phyloP scores from a whole-genome alignment of 495 filamentous ascomycete genomes.

The Tuber brumale region DNA sequence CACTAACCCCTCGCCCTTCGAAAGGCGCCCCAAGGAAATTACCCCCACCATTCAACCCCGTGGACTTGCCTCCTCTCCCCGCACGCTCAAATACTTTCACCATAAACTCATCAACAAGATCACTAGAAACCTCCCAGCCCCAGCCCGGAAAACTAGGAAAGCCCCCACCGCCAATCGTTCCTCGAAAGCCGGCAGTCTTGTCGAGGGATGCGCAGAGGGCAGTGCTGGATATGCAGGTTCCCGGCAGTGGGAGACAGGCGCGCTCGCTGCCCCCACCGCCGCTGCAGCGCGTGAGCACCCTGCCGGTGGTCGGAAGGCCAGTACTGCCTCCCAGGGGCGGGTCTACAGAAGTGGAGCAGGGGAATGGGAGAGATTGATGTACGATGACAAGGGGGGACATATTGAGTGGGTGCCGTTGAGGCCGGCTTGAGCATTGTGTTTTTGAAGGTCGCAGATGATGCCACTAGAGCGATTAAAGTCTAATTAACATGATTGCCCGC shows the following conservation, averaged over 20 bases:
- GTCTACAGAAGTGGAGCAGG: background rate
- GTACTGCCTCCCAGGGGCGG: slow-evolving; percentile 9
- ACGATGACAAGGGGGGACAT: slow-evolving; percentile 20
- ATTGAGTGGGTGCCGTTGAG: slow-evolving; percentile 17
- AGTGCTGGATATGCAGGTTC: background rate
- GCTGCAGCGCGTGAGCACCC: slow-evolving; percentile 23
- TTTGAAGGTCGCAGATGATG: background rate
- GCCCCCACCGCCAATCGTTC: slow-evolving; percentile 19
- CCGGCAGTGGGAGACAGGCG: background rate
- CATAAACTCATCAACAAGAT: background rate
- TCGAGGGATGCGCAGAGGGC: background rate
- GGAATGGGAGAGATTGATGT: slow-evolving; percentile 15
- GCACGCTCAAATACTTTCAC: background rate
- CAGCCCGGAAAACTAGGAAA: slow-evolving; percentile 15
- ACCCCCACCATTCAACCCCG: slow-evolving; percentile 52
- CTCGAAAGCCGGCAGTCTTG: slow-evolving; percentile 24
- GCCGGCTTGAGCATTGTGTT: slow-evolving; percentile 8
- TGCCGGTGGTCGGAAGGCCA: slow-evolving; percentile 10
- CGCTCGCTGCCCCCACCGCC: slow-evolving; percentile 22
- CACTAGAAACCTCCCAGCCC: slow-evolving; percentile 14
- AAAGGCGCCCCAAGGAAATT: slow-evolving; percentile 46
- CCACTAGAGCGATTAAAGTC: background rate
- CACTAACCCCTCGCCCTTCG: slow-evolving; percentile 9
- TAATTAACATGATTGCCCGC: background rate
- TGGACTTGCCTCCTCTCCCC: slow-evolving; percentile 40